phyloP scores from a whole-genome alignment of 805 yeast genomes.

The Candida nonsorbophila region DNA sequence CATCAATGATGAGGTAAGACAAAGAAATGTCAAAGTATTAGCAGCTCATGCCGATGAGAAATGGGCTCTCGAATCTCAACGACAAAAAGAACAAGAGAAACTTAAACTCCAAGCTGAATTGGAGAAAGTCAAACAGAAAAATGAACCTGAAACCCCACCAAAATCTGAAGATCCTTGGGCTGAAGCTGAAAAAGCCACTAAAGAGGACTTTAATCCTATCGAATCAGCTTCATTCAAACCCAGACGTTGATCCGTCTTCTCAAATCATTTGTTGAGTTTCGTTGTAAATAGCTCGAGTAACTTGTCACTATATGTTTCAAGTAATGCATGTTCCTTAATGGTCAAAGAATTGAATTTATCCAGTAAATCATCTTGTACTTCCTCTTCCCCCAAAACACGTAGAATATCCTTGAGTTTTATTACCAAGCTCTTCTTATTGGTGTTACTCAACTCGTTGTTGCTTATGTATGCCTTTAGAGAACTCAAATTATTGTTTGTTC shows the following conservation, averaged over 20 bases:
- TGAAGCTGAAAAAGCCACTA: slow-evolving; percentile 20
- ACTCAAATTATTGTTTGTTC: slow-evolving; percentile 9
- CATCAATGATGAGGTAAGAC: slow-evolving; percentile 51
- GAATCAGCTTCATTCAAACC: slow-evolving; percentile 35
- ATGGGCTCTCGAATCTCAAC: slow-evolving; percentile 31
- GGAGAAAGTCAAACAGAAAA: slow-evolving; percentile 14
- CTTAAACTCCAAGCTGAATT: slow-evolving; percentile 26
- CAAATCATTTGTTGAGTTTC: slow-evolving; percentile 14
- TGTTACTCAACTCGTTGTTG: too few relatives aligned
- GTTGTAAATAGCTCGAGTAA: slow-evolving; percentile 22
- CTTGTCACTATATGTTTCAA: slow-evolving; percentile 34
- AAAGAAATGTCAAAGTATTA: slow-evolving; percentile 44
- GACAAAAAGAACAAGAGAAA: slow-evolving; percentile 27
- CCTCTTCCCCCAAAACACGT: too few relatives aligned
- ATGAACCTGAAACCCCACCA: background rate
- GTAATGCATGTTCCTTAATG: too few relatives aligned
- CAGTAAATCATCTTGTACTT: too few relatives aligned
- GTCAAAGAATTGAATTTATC: too few relatives aligned
- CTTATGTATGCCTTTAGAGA: too few relatives aligned
- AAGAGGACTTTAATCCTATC: slow-evolving; percentile 24
- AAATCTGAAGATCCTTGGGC: slow-evolving; percentile 26
- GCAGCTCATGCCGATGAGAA: slow-evolving; percentile 43
- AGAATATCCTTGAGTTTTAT: too few relatives aligned
- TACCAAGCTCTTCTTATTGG: background rate
- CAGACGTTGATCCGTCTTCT: slow-evolving; percentile 12